These are phyloP conservation scores for Diaporthe velutina DNA, from an alignment of 2,329 filamentous ascomycete species.

Conservation along the genomic window DNA sequence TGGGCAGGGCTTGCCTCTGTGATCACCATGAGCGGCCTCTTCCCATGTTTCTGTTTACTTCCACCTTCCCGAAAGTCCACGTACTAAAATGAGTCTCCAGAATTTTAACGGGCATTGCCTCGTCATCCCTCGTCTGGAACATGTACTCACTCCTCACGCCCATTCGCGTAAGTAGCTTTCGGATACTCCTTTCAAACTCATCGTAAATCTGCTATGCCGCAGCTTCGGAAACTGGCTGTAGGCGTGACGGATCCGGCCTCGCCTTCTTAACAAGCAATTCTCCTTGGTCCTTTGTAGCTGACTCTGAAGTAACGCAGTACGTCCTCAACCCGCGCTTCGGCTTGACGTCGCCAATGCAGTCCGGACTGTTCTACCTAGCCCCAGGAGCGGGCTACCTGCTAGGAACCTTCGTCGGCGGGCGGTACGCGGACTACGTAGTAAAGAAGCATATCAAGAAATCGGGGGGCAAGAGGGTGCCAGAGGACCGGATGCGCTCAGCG, in stretches of 20 bases:
- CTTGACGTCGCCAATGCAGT: slow-evolving; percentile 72
- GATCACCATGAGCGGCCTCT: too few species aligned
- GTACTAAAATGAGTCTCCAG: slow-evolving; percentile 21
- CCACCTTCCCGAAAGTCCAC: neutral
- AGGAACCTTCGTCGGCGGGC: slow-evolving; percentile 76
- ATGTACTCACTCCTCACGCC: slow-evolving; percentile 77
- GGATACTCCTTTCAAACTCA: neutral
- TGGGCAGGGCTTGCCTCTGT: neutral
- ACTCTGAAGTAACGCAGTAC: slow-evolving; percentile 52
- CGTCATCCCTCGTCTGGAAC: slow-evolving; percentile 76
- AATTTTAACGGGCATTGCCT: slow-evolving; percentile 68
- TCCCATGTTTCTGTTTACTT: too few species aligned
- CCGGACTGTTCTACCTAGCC: slow-evolving; percentile 78
- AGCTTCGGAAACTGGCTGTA: neutral
- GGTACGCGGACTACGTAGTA: slow-evolving; percentile 77
- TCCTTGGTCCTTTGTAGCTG: neutral
- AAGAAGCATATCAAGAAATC: slow-evolving; percentile 69
- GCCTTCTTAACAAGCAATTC: neutral
- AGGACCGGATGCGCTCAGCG: slow-evolving; percentile 76
- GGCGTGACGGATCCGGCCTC: too few species aligned
- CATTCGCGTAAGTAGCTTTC: slow-evolving; percentile 59
- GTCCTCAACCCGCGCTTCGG: slow-evolving; percentile 79
- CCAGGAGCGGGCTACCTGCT: slow-evolving; percentile 76
- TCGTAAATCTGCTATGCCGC: neutral
- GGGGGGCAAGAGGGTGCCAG: slow-evolving; percentile 70